Evolutionary conservation across 2,329 filamentous ascomycete genomes (phyloP).

Genomic region (Aspergillus jensenii): DNA sequence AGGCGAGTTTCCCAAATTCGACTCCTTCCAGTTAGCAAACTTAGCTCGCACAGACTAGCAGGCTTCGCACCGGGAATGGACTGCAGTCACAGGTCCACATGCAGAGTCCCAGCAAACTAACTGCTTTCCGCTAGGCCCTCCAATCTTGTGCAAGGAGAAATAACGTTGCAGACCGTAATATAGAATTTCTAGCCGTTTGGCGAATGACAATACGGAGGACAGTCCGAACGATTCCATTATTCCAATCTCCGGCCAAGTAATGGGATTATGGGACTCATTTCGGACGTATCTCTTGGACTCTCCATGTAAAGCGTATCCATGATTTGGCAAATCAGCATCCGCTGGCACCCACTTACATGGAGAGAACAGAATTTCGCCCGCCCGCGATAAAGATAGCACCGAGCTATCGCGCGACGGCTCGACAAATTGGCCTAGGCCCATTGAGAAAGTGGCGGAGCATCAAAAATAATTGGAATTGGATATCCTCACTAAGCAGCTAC

Average conservation of each 20-base stretch:
- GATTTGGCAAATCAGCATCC: background rate
- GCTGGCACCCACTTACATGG: background rate
- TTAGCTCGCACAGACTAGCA: slow-evolving; percentile 1
- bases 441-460: background rate
- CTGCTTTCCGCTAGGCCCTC: slow-evolving; percentile 1
- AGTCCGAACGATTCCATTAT: background rate
- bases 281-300: background rate
- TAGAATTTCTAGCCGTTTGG: background rate
- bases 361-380: background rate
- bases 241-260: slow-evolving; percentile 1
- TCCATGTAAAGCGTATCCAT: background rate
- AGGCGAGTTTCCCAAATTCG: slow-evolving; percentile 1
- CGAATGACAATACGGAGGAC: background rate
- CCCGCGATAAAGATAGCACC: background rate
- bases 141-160: background rate
- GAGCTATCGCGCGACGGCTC: background rate
- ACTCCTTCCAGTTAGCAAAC: background rate
- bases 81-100: background rate
- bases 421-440: background rate
- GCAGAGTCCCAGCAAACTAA: background rate
- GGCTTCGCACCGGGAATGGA: slow-evolving; percentile 3
- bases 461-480: background rate
- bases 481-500: background rate
- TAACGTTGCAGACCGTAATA: background rate
- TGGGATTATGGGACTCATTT: background rate